phyloP scores from a whole-genome alignment of 179 eudicot genomes.

The Nepenthes alata region DNA sequence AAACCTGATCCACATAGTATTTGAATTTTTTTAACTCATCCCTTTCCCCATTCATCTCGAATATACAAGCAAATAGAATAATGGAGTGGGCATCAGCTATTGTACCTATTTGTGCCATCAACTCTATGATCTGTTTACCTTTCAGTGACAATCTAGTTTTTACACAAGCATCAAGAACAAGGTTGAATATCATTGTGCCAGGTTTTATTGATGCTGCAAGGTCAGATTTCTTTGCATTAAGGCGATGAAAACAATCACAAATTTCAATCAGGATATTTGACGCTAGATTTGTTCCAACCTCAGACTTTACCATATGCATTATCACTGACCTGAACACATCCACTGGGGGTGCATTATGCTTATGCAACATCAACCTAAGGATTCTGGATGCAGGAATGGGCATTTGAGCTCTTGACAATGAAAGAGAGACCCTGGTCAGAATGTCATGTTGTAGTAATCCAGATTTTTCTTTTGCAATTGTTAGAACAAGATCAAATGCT shows the following conservation, averaged over 20 bases:
- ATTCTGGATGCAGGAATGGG: constrained; percentile 44
- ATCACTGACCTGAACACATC: constrained; percentile 36
- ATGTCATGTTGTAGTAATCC: constrained; percentile 33
- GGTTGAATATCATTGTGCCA: constrained; percentile 52
- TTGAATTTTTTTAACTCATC: constrained; percentile 69
- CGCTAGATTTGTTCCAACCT: constrained; percentile 50
- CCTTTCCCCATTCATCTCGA: constrained; percentile 60
- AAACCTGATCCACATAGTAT: constrained; percentile 39
- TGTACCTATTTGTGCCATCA: constrained; percentile 56
- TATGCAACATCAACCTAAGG: constrained; percentile 60
- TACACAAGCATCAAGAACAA: constrained; percentile 70
- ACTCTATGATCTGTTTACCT: constrained; percentile 55
- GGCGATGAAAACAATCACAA: constrained; percentile 26
- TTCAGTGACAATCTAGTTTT: constrained; percentile 41
- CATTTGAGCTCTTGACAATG: constrained; percentile 74
- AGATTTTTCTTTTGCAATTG: constrained; percentile 28
- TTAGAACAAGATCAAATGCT: constrained; percentile 39
- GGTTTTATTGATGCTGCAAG: constrained; percentile 29
- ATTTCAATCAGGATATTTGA: constrained; percentile 64
- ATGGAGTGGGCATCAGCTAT: constrained; percentile 63
- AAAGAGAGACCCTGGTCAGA: constrained; percentile 47
- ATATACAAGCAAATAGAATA: constrained; percentile 42
- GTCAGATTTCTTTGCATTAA: constrained; percentile 24
- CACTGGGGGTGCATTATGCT: constrained; percentile 23
- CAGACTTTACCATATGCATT: constrained; percentile 76